Evolutionary conservation across 177 flowering plant species (phyloP).

Genomic region (Vitis hybrid): DNA sequence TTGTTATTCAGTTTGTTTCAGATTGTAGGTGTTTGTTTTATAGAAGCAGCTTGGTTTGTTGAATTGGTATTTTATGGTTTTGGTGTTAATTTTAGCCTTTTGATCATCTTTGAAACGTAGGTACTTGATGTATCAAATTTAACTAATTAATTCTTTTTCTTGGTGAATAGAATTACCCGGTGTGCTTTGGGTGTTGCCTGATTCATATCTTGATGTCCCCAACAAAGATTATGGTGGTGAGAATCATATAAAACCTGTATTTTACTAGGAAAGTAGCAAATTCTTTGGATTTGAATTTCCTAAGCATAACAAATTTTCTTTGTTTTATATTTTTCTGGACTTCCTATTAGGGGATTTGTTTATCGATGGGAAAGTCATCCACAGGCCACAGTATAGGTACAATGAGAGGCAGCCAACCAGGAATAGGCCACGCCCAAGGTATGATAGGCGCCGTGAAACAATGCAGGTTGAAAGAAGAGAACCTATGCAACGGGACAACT

Average conservation of each 20-base stretch:
- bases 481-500: constrained; percentile 31
- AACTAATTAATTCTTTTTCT: constrained; percentile 1
- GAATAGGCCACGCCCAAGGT: constrained; percentile 69
- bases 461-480: constrained; percentile 64
- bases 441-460: constrained; percentile 72
- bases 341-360: constrained; percentile 68
- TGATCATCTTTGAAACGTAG: neutral
- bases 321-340: neutral
- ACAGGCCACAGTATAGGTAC: constrained; percentile 75
- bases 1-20: constrained; percentile 1
- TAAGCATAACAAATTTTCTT: neutral
- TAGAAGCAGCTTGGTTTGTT: neutral
- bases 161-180: constrained; percentile 60
- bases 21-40: neutral
- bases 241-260: constrained; percentile 5
- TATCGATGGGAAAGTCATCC: constrained; percentile 86
- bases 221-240: constrained; percentile 97
- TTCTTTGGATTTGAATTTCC: neutral
- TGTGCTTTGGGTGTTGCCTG: constrained; percentile 95
- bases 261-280: neutral
- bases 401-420: constrained; percentile 46
- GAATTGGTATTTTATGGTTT: neutral
- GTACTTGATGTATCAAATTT: neutral
- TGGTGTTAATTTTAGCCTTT: neutral
- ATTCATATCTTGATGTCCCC: constrained; percentile 96